phyloP scores from a whole-genome alignment of 2,329 filamentous ascomycete species.

The Meredithiella fracta region DNA sequence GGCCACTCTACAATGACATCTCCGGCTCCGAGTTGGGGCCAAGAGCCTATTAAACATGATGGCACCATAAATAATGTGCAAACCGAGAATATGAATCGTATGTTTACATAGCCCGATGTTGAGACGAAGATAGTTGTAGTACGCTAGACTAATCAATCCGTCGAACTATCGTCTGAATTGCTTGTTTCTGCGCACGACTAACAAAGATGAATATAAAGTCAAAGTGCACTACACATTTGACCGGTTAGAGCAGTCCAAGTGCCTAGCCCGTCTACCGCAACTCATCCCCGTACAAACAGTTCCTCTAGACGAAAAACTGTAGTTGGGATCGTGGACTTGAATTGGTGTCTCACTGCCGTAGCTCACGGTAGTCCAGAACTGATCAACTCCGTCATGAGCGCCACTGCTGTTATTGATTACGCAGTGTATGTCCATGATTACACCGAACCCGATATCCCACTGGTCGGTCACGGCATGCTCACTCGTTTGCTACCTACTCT shows the following conservation, averaged over 20 bases:
- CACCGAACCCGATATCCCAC: constrained; percentile 80
- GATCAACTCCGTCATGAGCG: constrained; percentile 16
- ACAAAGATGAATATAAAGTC: constrained; percentile 37
- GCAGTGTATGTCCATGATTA: constrained; percentile 96
- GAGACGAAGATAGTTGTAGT: no score
- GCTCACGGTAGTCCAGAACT: constrained; percentile 69
- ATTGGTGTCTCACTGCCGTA: constrained; percentile 73
- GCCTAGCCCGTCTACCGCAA: constrained; percentile 71
- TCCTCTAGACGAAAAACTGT: constrained; percentile 59
- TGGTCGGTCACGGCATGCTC: constrained; percentile 90
- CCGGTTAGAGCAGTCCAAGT: constrained; percentile 71
- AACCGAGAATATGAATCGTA: constrained; percentile 45
- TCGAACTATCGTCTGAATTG: no score
- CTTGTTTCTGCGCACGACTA: constrained; percentile 15
- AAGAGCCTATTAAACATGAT: constrained; percentile 21
- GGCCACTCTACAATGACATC: constrained; percentile 10
- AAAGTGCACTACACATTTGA: constrained; percentile 97
- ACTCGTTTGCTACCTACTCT: constrained; percentile 53
- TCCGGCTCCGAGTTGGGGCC: constrained; percentile 10
- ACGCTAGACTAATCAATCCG: no score
- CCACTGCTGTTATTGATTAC: constrained; percentile 62
- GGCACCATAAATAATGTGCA: constrained; percentile 34
- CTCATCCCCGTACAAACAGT: constrained; percentile 66
- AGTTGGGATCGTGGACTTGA: constrained; percentile 78
- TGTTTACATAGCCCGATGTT: constrained; percentile 20